phyloP scores from a whole-genome alignment of 352 stramenopile genomes.

The Globisporangium spinosum region DNA sequence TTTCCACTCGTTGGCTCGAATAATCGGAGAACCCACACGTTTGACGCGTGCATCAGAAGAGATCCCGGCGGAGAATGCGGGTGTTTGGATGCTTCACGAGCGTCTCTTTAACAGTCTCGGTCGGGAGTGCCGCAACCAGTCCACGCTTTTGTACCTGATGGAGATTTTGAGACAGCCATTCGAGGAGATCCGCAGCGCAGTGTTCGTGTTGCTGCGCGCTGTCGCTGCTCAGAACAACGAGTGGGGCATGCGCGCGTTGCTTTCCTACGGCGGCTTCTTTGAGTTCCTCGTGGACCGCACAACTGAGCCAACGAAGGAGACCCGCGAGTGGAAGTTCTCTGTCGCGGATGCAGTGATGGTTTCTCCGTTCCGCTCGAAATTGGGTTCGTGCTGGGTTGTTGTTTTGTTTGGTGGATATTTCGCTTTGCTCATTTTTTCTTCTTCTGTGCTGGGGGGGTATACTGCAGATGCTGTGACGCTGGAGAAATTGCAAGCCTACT shows the following conservation, averaged over 20 bases:
- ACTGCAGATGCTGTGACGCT: constrained; percentile 42
- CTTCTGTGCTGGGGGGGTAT: not conserved
- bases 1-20: constrained; percentile 57
- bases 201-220: constrained; percentile 74
- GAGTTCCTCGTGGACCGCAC: constrained; percentile 80
- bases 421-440: not conserved
- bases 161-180: constrained; percentile 79
- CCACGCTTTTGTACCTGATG: constrained; percentile 71
- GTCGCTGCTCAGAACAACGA: constrained; percentile 77
- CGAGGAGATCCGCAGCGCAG: constrained; percentile 68
- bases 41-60: constrained; percentile 30
- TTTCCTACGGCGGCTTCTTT: constrained; percentile 79
- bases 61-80: constrained; percentile 52
- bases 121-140: constrained; percentile 40
- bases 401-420: not conserved
- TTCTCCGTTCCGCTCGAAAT: constrained; percentile 54
- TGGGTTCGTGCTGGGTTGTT: constrained; percentile 35
- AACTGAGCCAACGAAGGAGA: constrained; percentile 81
- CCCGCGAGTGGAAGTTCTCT: constrained; percentile 87
- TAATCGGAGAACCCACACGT: constrained; percentile 49
- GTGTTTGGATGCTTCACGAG: constrained; percentile 63
- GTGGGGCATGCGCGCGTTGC: constrained; percentile 62
- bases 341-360: constrained; percentile 72
- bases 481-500: constrained; percentile 50
- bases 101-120: constrained; percentile 65